These are phyloP conservation scores for Claviceps maximensis DNA, from an alignment of 2,329 filamentous ascomycete species.

Conservation along the genomic window DNA sequence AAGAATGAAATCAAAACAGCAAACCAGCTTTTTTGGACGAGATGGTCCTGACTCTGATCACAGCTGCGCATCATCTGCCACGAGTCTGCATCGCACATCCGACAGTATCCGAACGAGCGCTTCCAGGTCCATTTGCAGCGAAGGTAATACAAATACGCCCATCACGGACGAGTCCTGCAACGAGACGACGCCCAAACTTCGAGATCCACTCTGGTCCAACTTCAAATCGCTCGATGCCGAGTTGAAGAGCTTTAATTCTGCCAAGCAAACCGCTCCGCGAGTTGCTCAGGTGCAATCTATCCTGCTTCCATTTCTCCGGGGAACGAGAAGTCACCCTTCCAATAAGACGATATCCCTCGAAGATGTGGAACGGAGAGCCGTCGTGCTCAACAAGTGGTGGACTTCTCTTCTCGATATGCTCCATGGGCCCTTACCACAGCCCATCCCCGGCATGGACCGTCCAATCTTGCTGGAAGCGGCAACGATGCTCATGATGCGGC, in stretches of 20 bases:
- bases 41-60: constrained; percentile 25
- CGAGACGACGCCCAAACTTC: constrained; percentile 28
- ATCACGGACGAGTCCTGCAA: constrained; percentile 31
- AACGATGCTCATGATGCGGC: constrained; percentile 71
- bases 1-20: constrained; percentile 34
- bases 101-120: constrained; percentile 22
- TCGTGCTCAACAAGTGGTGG: constrained; percentile 88
- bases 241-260: constrained; percentile 44
- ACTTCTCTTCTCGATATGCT: constrained; percentile 68
- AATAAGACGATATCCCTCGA: constrained; percentile 54
- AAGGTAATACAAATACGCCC: constrained; percentile 23
- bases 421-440: constrained; percentile 52
- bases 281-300: constrained; percentile 60
- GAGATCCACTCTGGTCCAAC: constrained; percentile 40
- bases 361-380: constrained; percentile 67
- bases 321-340: constrained; percentile 54
- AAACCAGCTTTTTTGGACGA: constrained; percentile 25
- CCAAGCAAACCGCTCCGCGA: constrained; percentile 60
- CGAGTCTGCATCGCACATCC: constrained; percentile 30
- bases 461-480: constrained; percentile 68
- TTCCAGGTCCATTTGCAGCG: constrained; percentile 26
- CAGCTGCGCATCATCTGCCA: constrained; percentile 34
- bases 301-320: constrained; percentile 65
- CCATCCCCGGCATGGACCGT: constrained; percentile 71
- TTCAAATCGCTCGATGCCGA: constrained; percentile 42